Evolutionary conservation across 495 filamentous ascomycete genomes (phyloP).

Genomic region (Talaromyces thailandensis): DNA sequence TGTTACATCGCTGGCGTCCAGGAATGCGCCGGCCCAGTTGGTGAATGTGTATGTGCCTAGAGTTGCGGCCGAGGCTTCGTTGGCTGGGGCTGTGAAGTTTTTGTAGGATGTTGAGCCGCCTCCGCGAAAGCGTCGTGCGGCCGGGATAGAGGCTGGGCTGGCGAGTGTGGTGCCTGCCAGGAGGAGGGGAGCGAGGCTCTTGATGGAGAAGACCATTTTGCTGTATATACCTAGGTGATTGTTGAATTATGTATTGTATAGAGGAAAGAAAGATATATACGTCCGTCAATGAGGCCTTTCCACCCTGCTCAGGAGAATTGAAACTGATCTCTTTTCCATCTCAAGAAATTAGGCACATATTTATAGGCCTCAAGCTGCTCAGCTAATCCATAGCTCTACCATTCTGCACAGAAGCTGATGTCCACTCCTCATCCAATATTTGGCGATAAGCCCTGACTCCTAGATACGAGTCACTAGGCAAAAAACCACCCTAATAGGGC

Average conservation of each 20-base stretch:
- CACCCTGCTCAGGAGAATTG: not conserved
- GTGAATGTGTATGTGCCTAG: not conserved
- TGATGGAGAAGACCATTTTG: not conserved
- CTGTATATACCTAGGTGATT: too few species aligned
- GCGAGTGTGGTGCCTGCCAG: not conserved
- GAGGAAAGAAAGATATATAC: not conserved
- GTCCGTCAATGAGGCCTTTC: not conserved
- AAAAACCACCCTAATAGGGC: not conserved
- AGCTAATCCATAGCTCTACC: not conserved
- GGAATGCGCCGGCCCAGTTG: constrained; percentile 2
- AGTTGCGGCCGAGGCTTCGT: not conserved
- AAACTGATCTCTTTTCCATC: not conserved
- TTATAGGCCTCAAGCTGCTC: not conserved
- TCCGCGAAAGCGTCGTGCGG: not conserved
- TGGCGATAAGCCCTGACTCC: not conserved
- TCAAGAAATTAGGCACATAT: not conserved
- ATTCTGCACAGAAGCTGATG: too few species aligned
- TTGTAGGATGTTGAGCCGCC: not conserved
- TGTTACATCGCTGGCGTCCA: constrained; percentile 15
- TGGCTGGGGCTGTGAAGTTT: not conserved
- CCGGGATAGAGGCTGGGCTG: not conserved
- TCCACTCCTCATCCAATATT: too few species aligned
- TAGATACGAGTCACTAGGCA: not conserved
- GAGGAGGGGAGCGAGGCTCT: not conserved
- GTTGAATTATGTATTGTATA: not conserved